These are phyloP conservation scores for Phialophora expanda DNA, from an alignment of 2,329 filamentous ascomycete species.

Conservation along the genomic window DNA sequence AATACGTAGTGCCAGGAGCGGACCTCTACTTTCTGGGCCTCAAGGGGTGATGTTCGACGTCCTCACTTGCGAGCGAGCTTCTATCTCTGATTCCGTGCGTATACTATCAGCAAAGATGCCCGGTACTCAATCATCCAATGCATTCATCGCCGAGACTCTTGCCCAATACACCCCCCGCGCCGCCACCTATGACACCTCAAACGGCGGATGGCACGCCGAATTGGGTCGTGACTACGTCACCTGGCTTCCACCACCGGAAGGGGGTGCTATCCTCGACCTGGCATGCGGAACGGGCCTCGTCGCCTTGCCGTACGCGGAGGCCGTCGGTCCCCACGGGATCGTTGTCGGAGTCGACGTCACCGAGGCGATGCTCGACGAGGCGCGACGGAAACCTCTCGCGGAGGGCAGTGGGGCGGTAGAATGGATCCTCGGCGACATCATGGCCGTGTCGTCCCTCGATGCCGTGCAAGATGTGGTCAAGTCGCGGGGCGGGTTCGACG, in stretches of 20 bases:
- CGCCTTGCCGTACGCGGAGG: conserved; percentile 47
- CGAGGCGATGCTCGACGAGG: conserved; percentile 49
- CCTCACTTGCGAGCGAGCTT: no score
- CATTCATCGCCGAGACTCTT: conserved; percentile 20
- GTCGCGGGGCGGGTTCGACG: conserved; percentile 20
- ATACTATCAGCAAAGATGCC: conserved; percentile 10
- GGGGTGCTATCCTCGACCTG: conserved; percentile 52
- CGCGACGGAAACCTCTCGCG: conserved; percentile 28
- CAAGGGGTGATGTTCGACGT: not conserved
- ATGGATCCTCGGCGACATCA: conserved; percentile 22
- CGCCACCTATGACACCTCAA: conserved; percentile 46
- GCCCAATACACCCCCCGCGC: conserved; percentile 44
- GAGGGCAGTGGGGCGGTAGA: conserved; percentile 11
- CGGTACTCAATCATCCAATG: not conserved
- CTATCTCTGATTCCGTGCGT: not conserved
- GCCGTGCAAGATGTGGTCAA: conserved; percentile 17
- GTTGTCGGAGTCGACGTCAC: conserved; percentile 52
- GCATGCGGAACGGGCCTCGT: conserved; percentile 55
- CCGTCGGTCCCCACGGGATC: conserved; percentile 46
- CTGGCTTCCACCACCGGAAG: conserved; percentile 40
- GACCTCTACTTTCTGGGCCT: not conserved
- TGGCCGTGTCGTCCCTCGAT: conserved; percentile 13
- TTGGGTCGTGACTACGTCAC: conserved; percentile 49
- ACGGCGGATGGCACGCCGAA: conserved; percentile 45
- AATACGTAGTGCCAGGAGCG: not conserved